Conservation (phyloP, 768 basidiomycete genomes). For the Rhodotorula babjevae region DNA sequence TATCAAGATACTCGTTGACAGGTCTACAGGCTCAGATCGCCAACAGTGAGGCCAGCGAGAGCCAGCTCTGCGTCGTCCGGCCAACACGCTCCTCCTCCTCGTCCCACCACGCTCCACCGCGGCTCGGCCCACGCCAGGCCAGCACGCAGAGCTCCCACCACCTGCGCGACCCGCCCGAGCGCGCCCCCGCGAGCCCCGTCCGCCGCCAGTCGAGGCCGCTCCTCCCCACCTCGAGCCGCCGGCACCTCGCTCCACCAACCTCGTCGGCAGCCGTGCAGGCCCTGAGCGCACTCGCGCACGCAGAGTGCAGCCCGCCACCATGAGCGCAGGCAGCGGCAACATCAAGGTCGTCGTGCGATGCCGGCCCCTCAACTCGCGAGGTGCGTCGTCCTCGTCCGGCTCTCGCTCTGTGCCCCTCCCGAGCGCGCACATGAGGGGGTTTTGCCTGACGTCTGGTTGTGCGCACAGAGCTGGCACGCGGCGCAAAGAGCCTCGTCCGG, state of each 20-base stretch:
- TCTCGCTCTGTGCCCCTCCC: slow-evolving; percentile 1
- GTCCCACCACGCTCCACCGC: too few species aligned
- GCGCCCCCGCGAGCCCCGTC: neutral
- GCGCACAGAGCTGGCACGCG: slow-evolving; percentile 74
- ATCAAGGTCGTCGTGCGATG: slow-evolving; percentile 61
- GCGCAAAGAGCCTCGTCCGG: slow-evolving; percentile 86
- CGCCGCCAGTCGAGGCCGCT: neutral
- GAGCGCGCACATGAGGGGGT: too few species aligned
- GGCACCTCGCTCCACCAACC: neutral
- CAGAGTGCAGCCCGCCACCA: neutral
- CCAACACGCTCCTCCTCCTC: too few species aligned
- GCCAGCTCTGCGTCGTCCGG: too few species aligned
- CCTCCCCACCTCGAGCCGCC: neutral
- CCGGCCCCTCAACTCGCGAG: slow-evolving; percentile 89
- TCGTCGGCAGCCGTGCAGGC: too few species aligned
- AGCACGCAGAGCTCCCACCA: too few species aligned
- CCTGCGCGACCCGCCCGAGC: too few species aligned
- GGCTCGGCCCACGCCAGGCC: too few species aligned
- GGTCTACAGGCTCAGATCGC: too few species aligned
- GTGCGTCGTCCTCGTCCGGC: slow-evolving; percentile 51
- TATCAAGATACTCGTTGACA: too few species aligned
- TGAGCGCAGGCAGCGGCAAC: slow-evolving; percentile 33
- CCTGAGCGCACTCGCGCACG: too few species aligned
- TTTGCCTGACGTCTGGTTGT: neutral
- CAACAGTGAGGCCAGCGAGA: too few species aligned